Evolutionary conservation across 495 filamentous ascomycete genomes (phyloP).

Genomic region (Glarea lozoyensis): DNA sequence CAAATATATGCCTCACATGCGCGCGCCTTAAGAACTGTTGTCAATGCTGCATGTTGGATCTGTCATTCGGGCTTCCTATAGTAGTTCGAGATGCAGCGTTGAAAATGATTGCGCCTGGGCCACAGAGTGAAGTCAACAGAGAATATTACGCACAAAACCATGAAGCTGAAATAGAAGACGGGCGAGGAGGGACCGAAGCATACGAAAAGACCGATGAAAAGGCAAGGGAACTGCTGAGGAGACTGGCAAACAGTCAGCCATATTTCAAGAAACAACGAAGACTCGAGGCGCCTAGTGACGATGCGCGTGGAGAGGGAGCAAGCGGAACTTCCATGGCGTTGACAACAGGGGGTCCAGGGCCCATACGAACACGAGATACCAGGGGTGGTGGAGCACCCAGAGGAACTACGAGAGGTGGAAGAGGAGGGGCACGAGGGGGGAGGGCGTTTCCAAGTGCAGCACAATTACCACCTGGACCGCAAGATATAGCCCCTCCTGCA

Average conservation of each 20-base stretch:
- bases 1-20: constrained; percentile 91
- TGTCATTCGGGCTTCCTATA: constrained; percentile 90
- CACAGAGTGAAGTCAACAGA: constrained; percentile 81
- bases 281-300: constrained; percentile 47
- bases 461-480: constrained; percentile 66
- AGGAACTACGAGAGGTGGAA: constrained; percentile 35
- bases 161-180: constrained; percentile 90
- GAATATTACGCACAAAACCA: constrained; percentile 97
- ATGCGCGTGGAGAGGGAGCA: constrained; percentile 30
- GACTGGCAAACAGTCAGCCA: constrained; percentile 84
- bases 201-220: constrained; percentile 98
- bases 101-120: constrained; percentile 92
- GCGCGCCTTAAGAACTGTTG: constrained; percentile 95
- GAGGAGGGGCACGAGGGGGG: constrained; percentile 39
- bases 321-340: constrained; percentile 34
- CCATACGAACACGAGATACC: constrained; percentile 60
- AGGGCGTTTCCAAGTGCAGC: constrained; percentile 58
- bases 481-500: constrained; percentile 74
- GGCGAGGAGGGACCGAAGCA: constrained; percentile 62
- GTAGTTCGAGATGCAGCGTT: constrained; percentile 91
- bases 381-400: constrained; percentile 40
- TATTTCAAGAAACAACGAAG: constrained; percentile 82
- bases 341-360: constrained; percentile 46
- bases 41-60: constrained; percentile 97
- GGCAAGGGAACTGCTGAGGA: constrained; percentile 74